Percentiles rank a stretch among this genome's conserved stretches.
Evolutionary conservation across 257 asterid species (phyloP).

Genomic region (Solanum medicagineum): DNA sequence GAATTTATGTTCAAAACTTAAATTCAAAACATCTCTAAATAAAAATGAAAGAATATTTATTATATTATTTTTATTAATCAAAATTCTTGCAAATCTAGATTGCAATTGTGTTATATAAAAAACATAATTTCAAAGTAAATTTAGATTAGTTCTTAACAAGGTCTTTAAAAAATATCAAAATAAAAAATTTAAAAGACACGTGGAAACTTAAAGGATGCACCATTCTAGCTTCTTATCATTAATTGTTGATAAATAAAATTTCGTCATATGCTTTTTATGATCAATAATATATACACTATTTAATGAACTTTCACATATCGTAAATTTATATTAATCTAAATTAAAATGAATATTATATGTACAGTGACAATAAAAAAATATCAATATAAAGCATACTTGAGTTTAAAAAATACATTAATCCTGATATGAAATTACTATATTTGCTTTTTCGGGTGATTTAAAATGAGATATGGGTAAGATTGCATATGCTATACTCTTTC

Average conservation of each 20-base stretch:
- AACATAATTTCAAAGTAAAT: not conserved
- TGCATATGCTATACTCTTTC: too few relatives aligned
- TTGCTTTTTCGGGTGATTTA: not conserved
- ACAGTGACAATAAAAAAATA: not conserved
- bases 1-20: not conserved
- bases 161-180: not conserved
- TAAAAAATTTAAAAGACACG: not conserved
- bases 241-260: not conserved
- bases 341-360: not conserved
- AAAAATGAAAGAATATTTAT: not conserved
- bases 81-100: accelerated
- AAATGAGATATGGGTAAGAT: too few relatives aligned
- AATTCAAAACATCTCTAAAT: not conserved
- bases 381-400: not conserved
- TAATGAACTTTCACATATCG: not conserved
- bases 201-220: not conserved
- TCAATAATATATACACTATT: not conserved
- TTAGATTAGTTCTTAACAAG: not conserved
- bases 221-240: not conserved
- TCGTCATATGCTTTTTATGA: not conserved
- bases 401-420: not conserved
- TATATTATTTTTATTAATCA: not conserved
- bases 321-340: not conserved
- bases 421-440: not conserved
- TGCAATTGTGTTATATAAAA: not conserved